Base-by-base conservation (phyloP, 1,284 basidiomycete genomes). In the Ustilago trichophora region DNA sequence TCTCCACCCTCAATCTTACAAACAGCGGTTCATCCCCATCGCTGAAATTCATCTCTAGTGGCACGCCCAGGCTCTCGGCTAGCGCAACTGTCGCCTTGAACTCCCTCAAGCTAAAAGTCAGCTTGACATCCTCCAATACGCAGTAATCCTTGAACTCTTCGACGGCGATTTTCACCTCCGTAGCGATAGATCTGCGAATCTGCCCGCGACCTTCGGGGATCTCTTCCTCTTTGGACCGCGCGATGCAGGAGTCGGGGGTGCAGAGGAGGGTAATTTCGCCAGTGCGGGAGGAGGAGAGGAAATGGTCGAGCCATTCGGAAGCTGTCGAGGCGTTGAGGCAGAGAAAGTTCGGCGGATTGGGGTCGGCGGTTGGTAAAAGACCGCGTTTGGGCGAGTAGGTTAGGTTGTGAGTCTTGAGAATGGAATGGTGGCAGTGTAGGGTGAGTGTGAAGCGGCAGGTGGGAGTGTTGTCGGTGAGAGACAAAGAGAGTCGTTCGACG, bases 1-100 rank as follows among this genome's bases (percentile, higher is more conserved):
- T 42, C 21, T 63, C 53, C 15, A 58, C 42, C 18, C 60, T 35
- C 15, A 72, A 36, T 13, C 60, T 48, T 4, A 76, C 48, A 45
- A 74, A 76, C 29, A 76, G 27, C n/a, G 74, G 74, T 16, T 72
- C 72, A 21, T 72, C 69, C 10, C 60, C 69, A n/a, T 62, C 38
- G 21, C 65, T 65, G 34, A 76, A 76, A 31, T 48, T 55, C 11
- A 76, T 54, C 42, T 69, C 53, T 12, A 76, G 12, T 2, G 33
- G 34, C 1, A 57, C 41, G 1, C 52, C 51, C 29, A 58, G 47
- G 4, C 36, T 27, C 35, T 74, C 74, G 0, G 74, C 74, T 18
- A 72, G 25, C n/a, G 22, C 41, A 6, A 72, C 57, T 2, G 66
- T 62, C 19, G 74, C 75, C 21, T 72, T 74, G 42, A 76, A 75